Evolutionary conservation across 2,329 filamentous ascomycete species (phyloP).

Genomic region (Aspergillus spinulosporus): DNA sequence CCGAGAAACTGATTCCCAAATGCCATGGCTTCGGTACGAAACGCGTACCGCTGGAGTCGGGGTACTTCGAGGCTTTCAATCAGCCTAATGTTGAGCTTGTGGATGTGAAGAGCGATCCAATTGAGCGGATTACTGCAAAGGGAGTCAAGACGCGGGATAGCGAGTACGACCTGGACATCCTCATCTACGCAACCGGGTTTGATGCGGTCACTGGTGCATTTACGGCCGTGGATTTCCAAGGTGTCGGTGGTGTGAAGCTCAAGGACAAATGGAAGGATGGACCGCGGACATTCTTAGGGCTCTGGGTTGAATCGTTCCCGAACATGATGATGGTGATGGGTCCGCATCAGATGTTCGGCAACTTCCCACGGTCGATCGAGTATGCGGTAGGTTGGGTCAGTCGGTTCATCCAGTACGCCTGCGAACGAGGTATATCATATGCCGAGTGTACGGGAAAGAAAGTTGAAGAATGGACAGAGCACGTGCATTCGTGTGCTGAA

Average conservation of each 20-base stretch:
- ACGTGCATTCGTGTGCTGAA: constrained; percentile 50
- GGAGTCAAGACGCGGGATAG: constrained; percentile 44
- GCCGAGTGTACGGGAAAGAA: constrained; percentile 45
- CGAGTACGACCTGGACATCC: constrained; percentile 2
- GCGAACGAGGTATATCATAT: constrained; percentile 31
- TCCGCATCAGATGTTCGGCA: constrained; percentile 49
- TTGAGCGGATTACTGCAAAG: constrained; percentile 40
- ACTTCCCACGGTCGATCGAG: constrained; percentile 34
- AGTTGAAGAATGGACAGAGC: constrained; percentile 48
- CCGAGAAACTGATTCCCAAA: constrained; percentile 55
- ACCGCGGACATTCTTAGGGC: constrained; percentile 46
- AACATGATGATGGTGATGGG: constrained; percentile 59
- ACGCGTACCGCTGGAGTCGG: constrained; percentile 49
- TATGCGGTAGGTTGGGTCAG: constrained; percentile 42
- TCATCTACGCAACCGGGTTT: constrained; percentile 13
- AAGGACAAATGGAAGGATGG: constrained; percentile 36
- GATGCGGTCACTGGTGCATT: constrained; percentile 26
- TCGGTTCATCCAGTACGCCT: constrained; percentile 31
- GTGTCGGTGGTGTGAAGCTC: constrained; percentile 31
- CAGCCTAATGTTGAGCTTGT: constrained; percentile 50
- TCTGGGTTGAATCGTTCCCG: constrained; percentile 46
- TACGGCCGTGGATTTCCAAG: constrained; percentile 42
- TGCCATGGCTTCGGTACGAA: constrained; percentile 58
- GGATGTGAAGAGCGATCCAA: constrained; percentile 46
- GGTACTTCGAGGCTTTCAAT: constrained; percentile 54